phyloP scores from a whole-genome alignment of 179 eudicot species.

The Silene vulgaris region DNA sequence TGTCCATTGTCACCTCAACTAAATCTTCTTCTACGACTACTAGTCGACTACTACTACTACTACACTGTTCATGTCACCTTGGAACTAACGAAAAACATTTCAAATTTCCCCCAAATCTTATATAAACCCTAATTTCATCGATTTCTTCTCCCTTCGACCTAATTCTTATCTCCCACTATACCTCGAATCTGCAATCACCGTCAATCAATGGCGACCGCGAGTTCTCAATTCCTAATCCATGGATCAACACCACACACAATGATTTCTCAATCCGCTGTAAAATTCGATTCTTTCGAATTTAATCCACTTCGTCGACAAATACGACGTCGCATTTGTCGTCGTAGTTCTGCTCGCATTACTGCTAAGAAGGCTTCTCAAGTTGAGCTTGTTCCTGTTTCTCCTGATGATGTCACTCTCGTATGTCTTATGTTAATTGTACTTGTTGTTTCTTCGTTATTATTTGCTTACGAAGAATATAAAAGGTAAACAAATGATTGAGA shows the following conservation, averaged over 20 bases:
- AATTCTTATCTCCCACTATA: background rate
- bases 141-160: background rate
- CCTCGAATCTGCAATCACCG: background rate
- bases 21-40: background rate
- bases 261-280: conserved; percentile 13
- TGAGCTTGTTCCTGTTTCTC: conserved; percentile 38
- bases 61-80: background rate
- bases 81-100: conserved; percentile 6
- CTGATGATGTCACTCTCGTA: conserved; percentile 31
- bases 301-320: conserved; percentile 20
- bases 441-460: background rate
- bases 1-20: background rate
- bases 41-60: background rate
- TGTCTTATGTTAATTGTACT: background rate
- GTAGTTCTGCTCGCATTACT: conserved; percentile 11
- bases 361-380: conserved; percentile 24
- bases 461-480: too few relatives aligned
- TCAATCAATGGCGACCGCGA: conserved; percentile 16
- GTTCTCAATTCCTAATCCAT: conserved; percentile 23
- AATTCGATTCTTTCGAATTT: background rate
- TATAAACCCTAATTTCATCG: background rate
- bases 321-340: conserved; percentile 12
- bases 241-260: conserved; percentile 16
- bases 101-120: background rate
- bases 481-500: too few relatives aligned